Evolutionary conservation across 768 basidiomycete genomes (phyloP).

Genomic region (Gyrodon lividus): DNA sequence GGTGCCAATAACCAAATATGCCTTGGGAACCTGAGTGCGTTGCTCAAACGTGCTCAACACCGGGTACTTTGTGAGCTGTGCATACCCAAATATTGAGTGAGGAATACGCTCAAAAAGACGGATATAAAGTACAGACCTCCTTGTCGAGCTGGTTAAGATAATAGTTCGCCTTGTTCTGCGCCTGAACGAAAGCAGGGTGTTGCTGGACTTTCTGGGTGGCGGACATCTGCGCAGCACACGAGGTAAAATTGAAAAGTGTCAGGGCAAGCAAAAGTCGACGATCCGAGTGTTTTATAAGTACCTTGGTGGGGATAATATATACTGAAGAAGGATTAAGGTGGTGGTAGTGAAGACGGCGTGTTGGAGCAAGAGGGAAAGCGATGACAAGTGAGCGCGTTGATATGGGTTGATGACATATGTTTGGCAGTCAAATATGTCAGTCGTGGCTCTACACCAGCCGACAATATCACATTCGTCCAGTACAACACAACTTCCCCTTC

Average conservation of each 20-base stretch:
- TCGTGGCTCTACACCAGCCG: constrained; percentile 4
- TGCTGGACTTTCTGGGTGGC: constrained; percentile 80
- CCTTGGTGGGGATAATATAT: constrained; percentile 14
- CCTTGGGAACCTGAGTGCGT: constrained; percentile 91
- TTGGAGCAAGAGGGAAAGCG: constrained; percentile 24
- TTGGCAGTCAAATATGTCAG: constrained; percentile 52
- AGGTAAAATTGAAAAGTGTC: not conserved
- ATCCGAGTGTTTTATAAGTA: constrained; percentile 1
- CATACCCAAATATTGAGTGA: not conserved
- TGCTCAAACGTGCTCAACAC: constrained; percentile 81
- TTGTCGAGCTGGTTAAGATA: constrained; percentile 93
- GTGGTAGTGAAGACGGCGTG: constrained; percentile 17
- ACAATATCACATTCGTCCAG: constrained; percentile 6
- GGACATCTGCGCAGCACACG: constrained; percentile 54
- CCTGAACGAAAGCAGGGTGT: constrained; percentile 85
- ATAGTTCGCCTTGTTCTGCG: constrained; percentile 75
- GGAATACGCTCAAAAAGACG: not conserved
- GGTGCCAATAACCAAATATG: constrained; percentile 79
- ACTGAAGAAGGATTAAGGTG: constrained; percentile 1
- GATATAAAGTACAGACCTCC: constrained; percentile 59
- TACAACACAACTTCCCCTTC: too few species aligned
- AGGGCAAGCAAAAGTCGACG: not conserved
- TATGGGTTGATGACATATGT: constrained; percentile 62
- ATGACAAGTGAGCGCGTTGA: constrained; percentile 31
- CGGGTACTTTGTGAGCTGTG: constrained; percentile 81